Evolutionary conservation across 768 basidiomycete species (phyloP), one percentile per base, ranked within the genome.

Genomic region (Fistulinella prunicolor): DNA sequence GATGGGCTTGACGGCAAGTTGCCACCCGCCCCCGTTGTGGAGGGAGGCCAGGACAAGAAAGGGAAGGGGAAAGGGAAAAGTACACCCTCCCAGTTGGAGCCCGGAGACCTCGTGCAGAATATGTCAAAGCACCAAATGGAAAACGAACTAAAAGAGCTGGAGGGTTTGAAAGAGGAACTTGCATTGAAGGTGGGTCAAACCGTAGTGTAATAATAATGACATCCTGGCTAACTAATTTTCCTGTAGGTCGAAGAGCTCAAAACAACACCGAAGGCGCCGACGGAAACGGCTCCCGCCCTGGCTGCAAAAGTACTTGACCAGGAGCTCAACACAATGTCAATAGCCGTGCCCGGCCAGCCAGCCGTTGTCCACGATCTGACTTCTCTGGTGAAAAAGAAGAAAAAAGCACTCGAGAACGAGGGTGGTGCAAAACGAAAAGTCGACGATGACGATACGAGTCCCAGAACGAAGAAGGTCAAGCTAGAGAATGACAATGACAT

Each of bases 241-340:
- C 9, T 22, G 20, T 51, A 94, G 91, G 84, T 97, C 16, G 94
- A 96, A 44, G 94, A 97, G 58, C 74, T 96, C 26, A 94, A 90
- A 69, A 81, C 83, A 5, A 76, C 83, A 6, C 93, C 93, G 0
- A 81, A 79, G 41, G 79, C 89, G 14, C 62, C 72, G 8, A 61
- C 73, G 20, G 68, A 70, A 28, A 81, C 82, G 29, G 88, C 86
- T 1, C 86, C 86, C 2, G 85, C 76, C n/a, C 59, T 86, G 48
- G 89, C 72, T 17, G 85, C 85, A 14, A 81, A 76, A 54, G 86
- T 79, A 3, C 72, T 92, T 19, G 89, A 92, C 56, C 71, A 73
- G 40, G 89, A 86, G 51, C 73, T 92, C 22, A 86, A 85, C 47
- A 66, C 65, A 28, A 66, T 58, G 14, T 48, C 71, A 1, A 59